These are phyloP conservation scores for Naganishia albida DNA, from an alignment of 1,284 basidiomycete genomes.

Conservation along the genomic window DNA sequence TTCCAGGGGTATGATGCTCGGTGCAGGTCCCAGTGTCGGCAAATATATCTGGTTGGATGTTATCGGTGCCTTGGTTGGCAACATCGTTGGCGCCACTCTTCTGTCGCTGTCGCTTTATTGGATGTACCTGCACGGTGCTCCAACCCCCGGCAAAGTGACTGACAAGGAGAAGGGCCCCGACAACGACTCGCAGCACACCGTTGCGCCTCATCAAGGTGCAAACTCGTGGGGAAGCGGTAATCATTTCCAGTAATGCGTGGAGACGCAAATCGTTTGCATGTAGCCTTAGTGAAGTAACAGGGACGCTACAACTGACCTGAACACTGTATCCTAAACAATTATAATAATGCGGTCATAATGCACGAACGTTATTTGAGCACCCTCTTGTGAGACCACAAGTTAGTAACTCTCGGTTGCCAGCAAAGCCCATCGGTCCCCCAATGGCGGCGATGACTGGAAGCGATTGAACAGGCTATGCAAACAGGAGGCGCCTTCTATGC, in stretches of 20 bases:
- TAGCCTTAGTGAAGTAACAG: neutral
- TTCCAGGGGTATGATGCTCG: conserved; percentile 40
- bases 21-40: conserved; percentile 26
- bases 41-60: conserved; percentile 32
- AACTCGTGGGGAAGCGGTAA: conserved; percentile 22
- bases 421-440: neutral
- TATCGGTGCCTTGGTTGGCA: conserved; percentile 28
- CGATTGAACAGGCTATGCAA: conserved; percentile 28
- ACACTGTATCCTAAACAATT: neutral
- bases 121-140: conserved; percentile 25
- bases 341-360: no score
- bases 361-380: no score
- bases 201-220: conserved; percentile 26
- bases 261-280: no score
- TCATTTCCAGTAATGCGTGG: conserved; percentile 13
- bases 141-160: conserved; percentile 25
- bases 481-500: conserved; percentile 20
- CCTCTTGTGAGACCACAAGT: no score
- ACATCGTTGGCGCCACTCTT: conserved; percentile 25
- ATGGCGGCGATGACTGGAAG: neutral
- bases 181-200: conserved; percentile 23
- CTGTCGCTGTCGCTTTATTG: conserved; percentile 25
- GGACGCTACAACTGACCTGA: no score
- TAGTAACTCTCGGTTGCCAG: neutral
- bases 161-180: conserved; percentile 31